Evolutionary conservation across 2,329 filamentous ascomycete genomes (phyloP).

Genomic region (Alternaria sp.): DNA sequence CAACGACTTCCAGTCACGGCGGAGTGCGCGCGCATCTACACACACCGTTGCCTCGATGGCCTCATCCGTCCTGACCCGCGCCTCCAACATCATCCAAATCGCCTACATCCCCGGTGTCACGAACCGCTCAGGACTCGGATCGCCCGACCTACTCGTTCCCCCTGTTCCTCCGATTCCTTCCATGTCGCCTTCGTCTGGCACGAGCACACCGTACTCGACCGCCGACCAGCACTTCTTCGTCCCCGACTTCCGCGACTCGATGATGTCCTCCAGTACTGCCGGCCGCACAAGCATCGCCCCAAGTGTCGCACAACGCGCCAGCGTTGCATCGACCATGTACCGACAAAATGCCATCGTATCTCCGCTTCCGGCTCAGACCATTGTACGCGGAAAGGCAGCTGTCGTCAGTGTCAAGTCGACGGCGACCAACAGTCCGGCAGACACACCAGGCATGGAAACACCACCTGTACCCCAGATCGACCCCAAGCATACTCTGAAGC

Average conservation of each 20-base stretch:
- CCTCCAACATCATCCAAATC: constrained; percentile 99
- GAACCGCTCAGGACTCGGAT: constrained; percentile 86
- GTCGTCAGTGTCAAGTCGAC: constrained; percentile 89
- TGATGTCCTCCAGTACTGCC: constrained; percentile 78
- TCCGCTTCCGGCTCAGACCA: constrained; percentile 80
- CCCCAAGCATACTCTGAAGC: constrained; percentile 56
- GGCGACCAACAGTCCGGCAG: constrained; percentile 63
- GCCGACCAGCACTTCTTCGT: constrained; percentile 90
- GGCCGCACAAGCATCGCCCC: constrained; percentile 60
- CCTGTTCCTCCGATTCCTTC: constrained; percentile 90
- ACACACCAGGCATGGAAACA: constrained; percentile 59
- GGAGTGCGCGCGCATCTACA: constrained; percentile 75
- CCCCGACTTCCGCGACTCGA: constrained; percentile 89
- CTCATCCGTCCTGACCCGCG: constrained; percentile 91
- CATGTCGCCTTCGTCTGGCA: constrained; percentile 64
- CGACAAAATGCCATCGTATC: constrained; percentile 87
- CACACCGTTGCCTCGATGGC: constrained; percentile 92
- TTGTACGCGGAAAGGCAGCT: constrained; percentile 86
- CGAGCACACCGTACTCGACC: constrained; percentile 65
- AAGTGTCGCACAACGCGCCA: constrained; percentile 58
- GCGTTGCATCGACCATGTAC: constrained; percentile 91
- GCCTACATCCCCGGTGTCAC: constrained; percentile 98
- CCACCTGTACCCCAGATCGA: constrained; percentile 80
- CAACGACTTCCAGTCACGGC: constrained; percentile 63
- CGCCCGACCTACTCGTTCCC: constrained; percentile 81